Percentiles rank a stretch among this genome's conserved stretches.
phyloP scores from a whole-genome alignment of 208 protist genomes.

The Leishmania guyanensis region DNA sequence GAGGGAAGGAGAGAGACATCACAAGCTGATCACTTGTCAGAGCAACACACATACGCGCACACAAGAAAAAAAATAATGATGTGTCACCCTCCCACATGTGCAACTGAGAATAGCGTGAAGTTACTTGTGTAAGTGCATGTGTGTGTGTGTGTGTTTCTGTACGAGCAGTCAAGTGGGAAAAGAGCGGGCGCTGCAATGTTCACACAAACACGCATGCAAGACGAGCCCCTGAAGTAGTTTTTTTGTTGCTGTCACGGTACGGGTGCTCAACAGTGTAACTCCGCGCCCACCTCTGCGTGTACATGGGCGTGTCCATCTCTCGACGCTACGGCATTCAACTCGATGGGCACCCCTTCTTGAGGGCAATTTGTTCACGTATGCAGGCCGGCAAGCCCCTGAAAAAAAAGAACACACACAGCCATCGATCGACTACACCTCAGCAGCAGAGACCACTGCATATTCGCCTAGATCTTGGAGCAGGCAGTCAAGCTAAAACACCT shows the following conservation, averaged over 20 bases:
- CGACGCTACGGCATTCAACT: not conserved
- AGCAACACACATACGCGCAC: not conserved
- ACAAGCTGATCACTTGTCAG: not conserved
- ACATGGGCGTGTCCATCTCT: not conserved
- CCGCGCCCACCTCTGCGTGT: not conserved
- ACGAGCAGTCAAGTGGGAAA: not conserved
- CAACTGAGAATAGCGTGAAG: not conserved
- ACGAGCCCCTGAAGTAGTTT: not conserved
- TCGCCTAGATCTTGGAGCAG: not conserved
- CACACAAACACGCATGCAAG: not conserved
- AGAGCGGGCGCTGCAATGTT: not conserved
- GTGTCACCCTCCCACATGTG: not conserved
- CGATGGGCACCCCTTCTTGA: not conserved
- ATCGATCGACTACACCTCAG: not conserved
- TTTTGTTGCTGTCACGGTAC: not conserved
- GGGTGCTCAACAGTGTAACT: not conserved
- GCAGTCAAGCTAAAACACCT: slow-evolving; percentile 24
- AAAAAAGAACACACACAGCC: not conserved
- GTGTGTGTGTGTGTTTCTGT: not conserved
- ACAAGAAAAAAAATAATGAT: not conserved
- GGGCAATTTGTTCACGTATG: not conserved
- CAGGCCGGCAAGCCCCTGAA: not conserved
- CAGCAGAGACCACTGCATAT: not conserved
- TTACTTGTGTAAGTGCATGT: not conserved
- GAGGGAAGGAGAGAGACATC: not conserved